phyloP scores from a whole-genome alignment of 2,329 filamentous ascomycete species.

The Talaromyces pinophilus region DNA sequence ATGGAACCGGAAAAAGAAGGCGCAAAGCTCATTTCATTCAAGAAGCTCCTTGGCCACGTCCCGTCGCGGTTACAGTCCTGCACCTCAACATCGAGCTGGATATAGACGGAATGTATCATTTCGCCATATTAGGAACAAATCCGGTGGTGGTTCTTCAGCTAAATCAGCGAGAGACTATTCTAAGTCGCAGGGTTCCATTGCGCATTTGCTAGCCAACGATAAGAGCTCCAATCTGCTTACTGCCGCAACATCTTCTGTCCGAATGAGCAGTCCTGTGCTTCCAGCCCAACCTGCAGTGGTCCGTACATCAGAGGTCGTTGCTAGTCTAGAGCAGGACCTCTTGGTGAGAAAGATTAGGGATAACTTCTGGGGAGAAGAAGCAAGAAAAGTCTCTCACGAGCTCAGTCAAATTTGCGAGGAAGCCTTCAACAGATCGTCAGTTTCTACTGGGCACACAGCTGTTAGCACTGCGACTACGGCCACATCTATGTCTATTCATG shows the following conservation, averaged over 20 bases:
- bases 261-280: conserved; percentile 36
- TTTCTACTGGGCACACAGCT: conserved; percentile 52
- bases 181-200: conserved; percentile 30
- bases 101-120: conserved; percentile 66
- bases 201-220: conserved; percentile 28
- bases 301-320: conserved; percentile 35
- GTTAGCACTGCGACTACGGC: conserved; percentile 55
- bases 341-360: conserved; percentile 45
- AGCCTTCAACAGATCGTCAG: conserved; percentile 74
- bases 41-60: conserved; percentile 53
- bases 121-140: conserved; percentile 53
- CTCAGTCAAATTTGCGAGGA: conserved; percentile 90
- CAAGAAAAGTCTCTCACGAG: conserved; percentile 78
- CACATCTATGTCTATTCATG: conserved; percentile 45
- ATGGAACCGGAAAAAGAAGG: conserved; percentile 36
- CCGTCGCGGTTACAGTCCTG: conserved; percentile 40
- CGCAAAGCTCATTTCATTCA: conserved; percentile 45
- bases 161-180: conserved; percentile 29
- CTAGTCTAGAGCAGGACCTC: conserved; percentile 31
- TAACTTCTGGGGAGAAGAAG: conserved; percentile 69
- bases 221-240: conserved; percentile 29
- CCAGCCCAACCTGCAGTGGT: conserved; percentile 44
- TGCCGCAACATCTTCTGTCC: neutral
- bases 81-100: conserved; percentile 48
- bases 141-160: conserved; percentile 33